Base-by-base conservation (phyloP, 768 basidiomycete species). In the Podaxis sp. region DNA sequence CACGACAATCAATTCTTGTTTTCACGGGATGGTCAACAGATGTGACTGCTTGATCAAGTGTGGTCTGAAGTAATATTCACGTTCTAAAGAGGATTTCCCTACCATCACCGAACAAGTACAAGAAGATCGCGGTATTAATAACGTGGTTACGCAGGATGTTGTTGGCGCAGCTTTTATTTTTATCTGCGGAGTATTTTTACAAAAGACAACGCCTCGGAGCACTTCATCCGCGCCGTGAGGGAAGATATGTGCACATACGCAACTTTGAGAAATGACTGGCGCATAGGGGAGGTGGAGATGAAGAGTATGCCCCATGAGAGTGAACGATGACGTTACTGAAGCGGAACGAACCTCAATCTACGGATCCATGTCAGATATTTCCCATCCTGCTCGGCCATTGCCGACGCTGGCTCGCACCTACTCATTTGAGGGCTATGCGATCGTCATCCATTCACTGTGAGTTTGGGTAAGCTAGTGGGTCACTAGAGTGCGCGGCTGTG, bases 361-460 rank as follows among this genome's bases (percentile, higher is more conserved):
- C 35, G 9, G 55, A 42, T 44, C 27, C 3, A 21, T 18, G 28
- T 32, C 16, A 57, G 48, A 47, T 38, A 38, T 54, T 54, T 48
- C 52, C 52, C 52, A 54, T 46, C 14, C 36, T 37, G 7, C 47
- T 58, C 57, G 59, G 59, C 40, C 21, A 44, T 35, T 52, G 16
- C 59, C 59, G 59, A 60, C 51, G n/a, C 53, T 52, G 59, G 59
- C 28, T 60, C 51, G 37, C 28, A 52, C 51, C 50, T 60, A 44
- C 59, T 60, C 59, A 18, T 52, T 53, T 60, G 27, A 36, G 51
- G 27, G 50, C 18, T 6, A 51, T 32, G 13, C 4, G 23, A 25
- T 54, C n/a, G 35, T 38, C 44, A 21, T 14, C 55, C 57, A 35
- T 38, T 51, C 11, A 48, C 35, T 21, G 11, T 18, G 36, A 10